Evolutionary conservation across 345 rosid species (phyloP), one percentile per base, ranked within the genome.

Genomic region (Luvunga scandens): DNA sequence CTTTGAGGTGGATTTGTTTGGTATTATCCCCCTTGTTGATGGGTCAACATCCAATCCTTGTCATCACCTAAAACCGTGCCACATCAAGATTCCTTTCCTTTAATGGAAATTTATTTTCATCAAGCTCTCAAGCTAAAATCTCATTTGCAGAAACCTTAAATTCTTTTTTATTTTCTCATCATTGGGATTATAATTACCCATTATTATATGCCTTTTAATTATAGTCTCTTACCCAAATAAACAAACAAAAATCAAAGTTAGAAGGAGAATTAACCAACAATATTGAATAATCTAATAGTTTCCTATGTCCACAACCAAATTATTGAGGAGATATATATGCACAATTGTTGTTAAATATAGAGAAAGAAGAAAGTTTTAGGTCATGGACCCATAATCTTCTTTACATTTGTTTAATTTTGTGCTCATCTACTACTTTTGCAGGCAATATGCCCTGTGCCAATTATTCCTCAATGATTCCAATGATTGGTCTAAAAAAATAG

Each of bases 21-120:
- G 90, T 90, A 86, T 92, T 93, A 92, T 93, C 95, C 81, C 84
- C 81, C 81, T 92, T 84, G 98, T 96, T 96, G 97, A 90, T 87
- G 80, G 93, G 97, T 96, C 97, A 89, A 84, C 98, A 88, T 94
- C 99, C 85, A 77, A 81, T 90, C 91, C 91, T 80, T 91, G 88
- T 91, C 98, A 91, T 90, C 93, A 93, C 99, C 97, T 92, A 93
- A 84, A 91, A 88, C 88, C 85, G 89, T 89, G 95, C 97, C 90
- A 83, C 88, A 87, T 87, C 87, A 77, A 90, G 87, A 92, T 92
- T 89, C 94, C 80, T 85, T 93, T 86, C 94, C 89, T 74, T 83
- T 87, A 80, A 70, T 84, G 62, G 90, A 75, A 88, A 55, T 76
- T 75, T 53, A 21, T 83, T 74, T 78, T 73, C 75, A 21, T 34